phyloP scores from a whole-genome alignment of 2,329 filamentous ascomycete genomes.

The Penicillium sp. region DNA sequence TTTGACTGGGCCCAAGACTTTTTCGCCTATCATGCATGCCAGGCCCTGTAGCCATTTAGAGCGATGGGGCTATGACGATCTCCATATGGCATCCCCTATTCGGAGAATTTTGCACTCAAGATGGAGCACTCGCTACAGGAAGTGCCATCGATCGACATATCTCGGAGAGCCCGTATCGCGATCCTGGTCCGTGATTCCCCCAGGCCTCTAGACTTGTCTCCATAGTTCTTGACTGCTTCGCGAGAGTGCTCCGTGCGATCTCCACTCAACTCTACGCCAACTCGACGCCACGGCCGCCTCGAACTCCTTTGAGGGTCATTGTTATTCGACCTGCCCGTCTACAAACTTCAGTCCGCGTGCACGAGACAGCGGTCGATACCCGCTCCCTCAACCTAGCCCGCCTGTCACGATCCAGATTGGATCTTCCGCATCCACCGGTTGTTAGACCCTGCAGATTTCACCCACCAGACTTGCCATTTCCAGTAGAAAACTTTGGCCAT shows the following conservation, averaged over 20 bases:
- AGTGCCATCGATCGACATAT: slow-evolving; percentile 15
- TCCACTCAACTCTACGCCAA: slow-evolving; percentile 15
- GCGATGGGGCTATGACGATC: background rate
- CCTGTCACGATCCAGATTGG: slow-evolving; percentile 21
- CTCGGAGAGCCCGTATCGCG: slow-evolving; percentile 8
- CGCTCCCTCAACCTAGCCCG: slow-evolving; percentile 8
- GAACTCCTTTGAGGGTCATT: slow-evolving; percentile 8
- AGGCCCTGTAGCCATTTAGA: slow-evolving; percentile 1
- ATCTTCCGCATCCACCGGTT: slow-evolving; percentile 5
- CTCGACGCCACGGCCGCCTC: slow-evolving; percentile 4
- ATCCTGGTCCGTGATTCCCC: slow-evolving; percentile 20
- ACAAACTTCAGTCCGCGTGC: slow-evolving; percentile 20
- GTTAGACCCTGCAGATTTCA: slow-evolving; percentile 19
- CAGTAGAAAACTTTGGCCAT: slow-evolving; percentile 19
- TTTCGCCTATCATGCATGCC: slow-evolving; percentile 16
- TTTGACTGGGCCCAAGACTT: slow-evolving; percentile 8
- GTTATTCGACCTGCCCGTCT: background rate
- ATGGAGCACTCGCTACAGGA: background rate
- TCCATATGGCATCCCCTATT: slow-evolving; percentile 2
- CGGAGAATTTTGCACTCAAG: slow-evolving; percentile 12
- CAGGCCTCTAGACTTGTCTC: slow-evolving; percentile 7
- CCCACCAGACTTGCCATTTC: slow-evolving; percentile 8
- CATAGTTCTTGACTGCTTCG: slow-evolving; percentile 25
- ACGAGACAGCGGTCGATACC: slow-evolving; percentile 13
- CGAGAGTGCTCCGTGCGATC: slow-evolving; percentile 20